These are phyloP conservation scores for Ceratobasidium sp. DNA, from an alignment of 1,284 basidiomycete genomes.

Conservation along the genomic window DNA sequence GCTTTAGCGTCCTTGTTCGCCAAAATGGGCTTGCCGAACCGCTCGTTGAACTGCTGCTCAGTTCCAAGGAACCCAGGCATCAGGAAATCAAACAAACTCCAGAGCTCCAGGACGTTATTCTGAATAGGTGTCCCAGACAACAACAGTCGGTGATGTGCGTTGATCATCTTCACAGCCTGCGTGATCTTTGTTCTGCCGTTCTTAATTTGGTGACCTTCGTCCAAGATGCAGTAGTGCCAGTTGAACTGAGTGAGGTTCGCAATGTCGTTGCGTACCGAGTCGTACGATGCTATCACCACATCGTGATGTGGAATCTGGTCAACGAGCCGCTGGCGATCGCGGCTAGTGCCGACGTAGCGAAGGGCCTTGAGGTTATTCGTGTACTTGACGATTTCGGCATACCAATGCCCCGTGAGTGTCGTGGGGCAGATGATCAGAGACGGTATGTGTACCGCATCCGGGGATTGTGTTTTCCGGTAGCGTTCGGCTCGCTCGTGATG, in stretches of 20 bases:
- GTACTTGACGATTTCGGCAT: conserved; percentile 96
- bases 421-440: conserved; percentile 97
- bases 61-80: conserved; percentile 99
- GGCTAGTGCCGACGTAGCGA: conserved; percentile 89
- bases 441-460: conserved; percentile 86
- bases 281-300: conserved; percentile 95
- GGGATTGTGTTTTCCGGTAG: conserved; percentile 69
- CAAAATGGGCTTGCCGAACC: conserved; percentile 95
- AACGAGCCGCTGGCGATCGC: conserved; percentile 78
- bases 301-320: conserved; percentile 76
- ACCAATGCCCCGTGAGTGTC: conserved; percentile 98
- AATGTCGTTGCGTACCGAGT: conserved; percentile 96
- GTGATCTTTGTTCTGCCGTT: conserved; percentile 98
- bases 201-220: conserved; percentile 99
- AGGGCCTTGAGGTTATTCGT: conserved; percentile 84
- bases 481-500: conserved; percentile 84
- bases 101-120: conserved; percentile 98
- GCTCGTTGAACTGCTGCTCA: conserved; percentile 93
- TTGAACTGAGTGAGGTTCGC: conserved; percentile 72
- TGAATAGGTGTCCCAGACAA: conserved; percentile 98
- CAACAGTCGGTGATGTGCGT: conserved; percentile 91
- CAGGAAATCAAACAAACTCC: conserved; percentile 98
- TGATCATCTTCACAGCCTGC: conserved; percentile 91
- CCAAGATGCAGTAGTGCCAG: conserved; percentile 97
- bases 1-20: conserved; percentile 93